Percentiles rank a stretch among this genome's conserved stretches.
Conservation (phyloP, 768 basidiomycete genomes). For the Termitomyces sp. region DNA sequence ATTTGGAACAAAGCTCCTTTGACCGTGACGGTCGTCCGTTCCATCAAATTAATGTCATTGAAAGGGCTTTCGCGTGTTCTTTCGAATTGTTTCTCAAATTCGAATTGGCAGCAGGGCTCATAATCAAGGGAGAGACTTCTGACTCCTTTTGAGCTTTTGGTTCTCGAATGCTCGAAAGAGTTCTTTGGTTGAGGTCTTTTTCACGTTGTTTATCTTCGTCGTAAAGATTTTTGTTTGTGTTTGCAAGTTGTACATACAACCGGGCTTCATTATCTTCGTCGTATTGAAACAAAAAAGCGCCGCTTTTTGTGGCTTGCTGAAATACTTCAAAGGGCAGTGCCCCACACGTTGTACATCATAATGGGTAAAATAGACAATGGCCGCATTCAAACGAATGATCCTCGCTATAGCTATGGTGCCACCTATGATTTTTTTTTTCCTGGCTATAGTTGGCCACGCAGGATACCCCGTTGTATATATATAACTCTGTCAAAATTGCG, state of each 20-base stretch:
- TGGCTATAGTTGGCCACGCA: neutral
- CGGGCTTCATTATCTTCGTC: too few species aligned
- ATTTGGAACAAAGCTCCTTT: conserved; percentile 1
- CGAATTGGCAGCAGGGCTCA: neutral
- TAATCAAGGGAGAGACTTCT: neutral
- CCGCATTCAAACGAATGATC: neutral
- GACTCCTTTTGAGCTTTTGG: neutral
- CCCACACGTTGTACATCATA: neutral
- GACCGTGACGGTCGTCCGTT: neutral
- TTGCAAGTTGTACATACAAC: too few species aligned
- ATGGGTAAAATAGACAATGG: neutral
- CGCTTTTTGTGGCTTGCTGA: neutral
- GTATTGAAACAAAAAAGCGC: neutral
- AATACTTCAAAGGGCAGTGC: neutral
- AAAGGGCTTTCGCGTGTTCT: neutral
- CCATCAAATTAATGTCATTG: neutral
- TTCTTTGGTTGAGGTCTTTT: conserved; percentile 2
- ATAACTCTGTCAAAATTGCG: neutral
- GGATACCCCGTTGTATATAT: neutral
- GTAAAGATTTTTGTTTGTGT: too few species aligned
- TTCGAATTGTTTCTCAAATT: conserved; percentile 2
- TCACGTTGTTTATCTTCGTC: too few species aligned
- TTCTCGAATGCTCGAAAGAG: neutral
- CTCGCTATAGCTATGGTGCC: neutral
- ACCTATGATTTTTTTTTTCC: neutral